These are phyloP conservation scores for Lentinula edodes DNA, from an alignment of 768 basidiomycete species.

Conservation along the genomic window DNA sequence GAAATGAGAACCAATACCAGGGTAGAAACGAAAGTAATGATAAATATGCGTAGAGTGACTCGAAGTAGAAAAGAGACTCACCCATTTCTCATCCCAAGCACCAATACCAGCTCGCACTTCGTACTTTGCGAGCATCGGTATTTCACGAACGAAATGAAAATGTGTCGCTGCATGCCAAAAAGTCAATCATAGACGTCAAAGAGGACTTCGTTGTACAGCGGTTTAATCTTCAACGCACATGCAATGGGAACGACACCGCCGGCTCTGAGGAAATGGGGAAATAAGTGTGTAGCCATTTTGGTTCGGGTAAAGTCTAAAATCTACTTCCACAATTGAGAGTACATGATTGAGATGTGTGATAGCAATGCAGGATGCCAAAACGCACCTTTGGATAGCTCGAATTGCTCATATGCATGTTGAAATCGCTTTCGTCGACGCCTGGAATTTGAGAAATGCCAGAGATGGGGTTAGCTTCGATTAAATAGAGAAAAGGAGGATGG, in stretches of 20 bases:
- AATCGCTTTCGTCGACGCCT: constrained; percentile 12
- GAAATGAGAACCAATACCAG: too few species aligned
- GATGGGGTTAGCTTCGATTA: neutral
- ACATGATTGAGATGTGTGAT: neutral
- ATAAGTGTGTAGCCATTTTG: constrained; percentile 39
- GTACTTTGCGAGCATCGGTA: constrained; percentile 55
- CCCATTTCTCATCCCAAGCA: constrained; percentile 80
- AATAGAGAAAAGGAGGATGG: neutral
- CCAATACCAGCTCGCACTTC: constrained; percentile 54
- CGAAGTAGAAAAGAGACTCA: constrained; percentile 21
- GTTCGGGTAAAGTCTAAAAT: constrained; percentile 41
- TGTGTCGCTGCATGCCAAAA: constrained; percentile 44
- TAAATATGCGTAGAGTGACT: too few species aligned
- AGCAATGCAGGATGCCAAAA: neutral
- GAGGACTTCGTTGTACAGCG: neutral
- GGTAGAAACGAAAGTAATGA: too few species aligned
- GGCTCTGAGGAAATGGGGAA: constrained; percentile 51
- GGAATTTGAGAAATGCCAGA: neutral
- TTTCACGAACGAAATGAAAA: constrained; percentile 66
- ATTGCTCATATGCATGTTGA: constrained; percentile 11
- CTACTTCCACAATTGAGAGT: neutral
- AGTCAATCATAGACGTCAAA: neutral
- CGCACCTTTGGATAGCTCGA: constrained; percentile 9
- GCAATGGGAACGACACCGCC: constrained; percentile 62
- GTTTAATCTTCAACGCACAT: constrained; percentile 22